A percentile compares a stretch with the other conserved stretches of the same genome.
phyloP scores from a whole-genome alignment of 2,329 filamentous ascomycete species.

The Alternaria atra region DNA sequence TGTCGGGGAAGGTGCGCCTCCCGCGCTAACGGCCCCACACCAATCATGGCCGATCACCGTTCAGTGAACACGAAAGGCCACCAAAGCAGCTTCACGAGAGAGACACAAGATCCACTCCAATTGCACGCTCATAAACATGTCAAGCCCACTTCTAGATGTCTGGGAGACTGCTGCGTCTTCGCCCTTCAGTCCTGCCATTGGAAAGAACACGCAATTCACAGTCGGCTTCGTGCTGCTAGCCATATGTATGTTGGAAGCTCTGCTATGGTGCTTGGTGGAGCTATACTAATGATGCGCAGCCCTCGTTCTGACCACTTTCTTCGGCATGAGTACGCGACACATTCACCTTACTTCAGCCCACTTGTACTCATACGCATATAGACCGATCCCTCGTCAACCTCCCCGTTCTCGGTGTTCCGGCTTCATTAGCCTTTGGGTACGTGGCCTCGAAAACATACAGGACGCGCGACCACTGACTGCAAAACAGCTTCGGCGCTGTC shows the following conservation, averaged over 20 bases:
- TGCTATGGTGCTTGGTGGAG: constrained; percentile 17
- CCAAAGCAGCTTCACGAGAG: constrained; percentile 29
- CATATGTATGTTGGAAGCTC: constrained; percentile 59
- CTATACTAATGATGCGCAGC: constrained; percentile 54
- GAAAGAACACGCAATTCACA: constrained; percentile 84
- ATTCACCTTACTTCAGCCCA: neutral
- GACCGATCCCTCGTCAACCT: constrained; percentile 84
- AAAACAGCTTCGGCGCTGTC: constrained; percentile 84
- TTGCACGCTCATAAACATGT: constrained; percentile 44
- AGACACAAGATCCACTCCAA: constrained; percentile 19
- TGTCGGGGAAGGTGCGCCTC: constrained; percentile 29
- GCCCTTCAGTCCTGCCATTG: constrained; percentile 81
- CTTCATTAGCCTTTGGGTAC: constrained; percentile 89
- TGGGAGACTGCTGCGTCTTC: constrained; percentile 92
- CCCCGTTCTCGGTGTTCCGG: constrained; percentile 80
- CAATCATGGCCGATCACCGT: constrained; percentile 27
- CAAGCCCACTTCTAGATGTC: constrained; percentile 74
- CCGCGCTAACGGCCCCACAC: constrained; percentile 25
- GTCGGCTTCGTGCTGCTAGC: constrained; percentile 80
- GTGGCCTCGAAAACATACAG: constrained; percentile 45
- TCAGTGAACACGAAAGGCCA: constrained; percentile 34
- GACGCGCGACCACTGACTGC: constrained; percentile 4
- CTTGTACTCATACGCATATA: constrained; percentile 68
- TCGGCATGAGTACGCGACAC: constrained; percentile 77
- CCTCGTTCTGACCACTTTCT: constrained; percentile 77